phyloP scores from a whole-genome alignment of 2,329 filamentous ascomycete genomes.

The Pseudogymnoascus sp. region DNA sequence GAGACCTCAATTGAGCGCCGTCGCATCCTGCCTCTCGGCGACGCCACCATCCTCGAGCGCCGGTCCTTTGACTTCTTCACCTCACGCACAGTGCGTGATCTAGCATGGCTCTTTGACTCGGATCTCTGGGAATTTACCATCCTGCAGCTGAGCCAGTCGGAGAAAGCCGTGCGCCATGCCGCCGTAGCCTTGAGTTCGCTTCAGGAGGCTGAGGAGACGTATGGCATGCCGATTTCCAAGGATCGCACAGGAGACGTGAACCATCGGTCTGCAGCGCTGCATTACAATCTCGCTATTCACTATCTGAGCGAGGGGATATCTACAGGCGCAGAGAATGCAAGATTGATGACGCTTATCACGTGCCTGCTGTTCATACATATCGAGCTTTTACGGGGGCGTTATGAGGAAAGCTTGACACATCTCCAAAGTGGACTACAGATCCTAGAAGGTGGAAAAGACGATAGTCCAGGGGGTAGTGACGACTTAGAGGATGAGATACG shows the following conservation, averaged over 20 bases:
- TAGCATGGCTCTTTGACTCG: neutral
- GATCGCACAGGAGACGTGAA: neutral
- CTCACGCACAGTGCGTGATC: neutral
- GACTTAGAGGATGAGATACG: neutral
- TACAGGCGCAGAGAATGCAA: neutral
- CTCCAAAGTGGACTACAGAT: neutral
- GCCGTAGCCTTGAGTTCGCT: neutral
- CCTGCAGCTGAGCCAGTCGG: neutral
- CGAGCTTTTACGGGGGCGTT: neutral
- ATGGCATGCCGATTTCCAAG: neutral
- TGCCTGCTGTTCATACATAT: conserved; percentile 2
- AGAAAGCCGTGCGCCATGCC: neutral
- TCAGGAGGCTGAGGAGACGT: neutral
- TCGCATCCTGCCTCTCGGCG: neutral
- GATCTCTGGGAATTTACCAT: neutral
- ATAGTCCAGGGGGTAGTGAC: neutral
- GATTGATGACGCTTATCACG: neutral
- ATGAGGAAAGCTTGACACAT: neutral
- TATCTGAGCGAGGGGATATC: neutral
- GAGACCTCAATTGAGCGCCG: neutral
- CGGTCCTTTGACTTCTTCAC: neutral
- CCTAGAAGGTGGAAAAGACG: neutral
- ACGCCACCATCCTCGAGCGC: neutral
- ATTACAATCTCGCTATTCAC: conserved; percentile 6
- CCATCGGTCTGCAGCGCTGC: neutral